Evolutionary conservation across 192 early-diverging fungal genomes (phyloP), one percentile per base, ranked within the genome.

Genomic region (Tieghemiomyces parasiticus): DNA sequence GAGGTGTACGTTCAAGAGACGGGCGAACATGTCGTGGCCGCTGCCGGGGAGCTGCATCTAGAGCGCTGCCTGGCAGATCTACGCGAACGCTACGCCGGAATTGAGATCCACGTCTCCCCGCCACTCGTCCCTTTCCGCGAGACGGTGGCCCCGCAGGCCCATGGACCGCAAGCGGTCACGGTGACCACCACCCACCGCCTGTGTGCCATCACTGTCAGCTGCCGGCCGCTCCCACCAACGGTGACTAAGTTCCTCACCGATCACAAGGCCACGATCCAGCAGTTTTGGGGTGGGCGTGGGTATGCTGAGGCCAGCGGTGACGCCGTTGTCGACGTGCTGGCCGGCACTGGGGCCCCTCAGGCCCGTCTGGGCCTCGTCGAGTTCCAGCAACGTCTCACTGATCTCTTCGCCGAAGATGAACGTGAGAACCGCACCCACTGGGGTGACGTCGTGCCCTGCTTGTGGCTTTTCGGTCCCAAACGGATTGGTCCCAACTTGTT

Each of bases 101-200:
- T 90, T 58, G 88, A 91, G 45, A 92, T 99, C 61, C 86, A 92
- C 62, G 91, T 88, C 19, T 95, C 92, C 9, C 81, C 83, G 58
- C 95, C 97, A 0, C 89, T 99, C 66, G 95, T 99, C 1, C 93
- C 95, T 34, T 99, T 93, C 74, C 82, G 93, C 50, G 97, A 99
- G 71, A 92, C 90, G 0, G 86, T 97, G 31, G 84, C 85, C 26
- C 68, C 38, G 38, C 38, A 10, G n/a, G n/a, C n/a, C n/a, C n/a
- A n/a, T n/a, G n/a, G n/a, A n/a, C n/a, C n/a, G n/a, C n/a, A 42
- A 6, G 6, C 8, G 38, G 8, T 42, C 38, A 16, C 16, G 38
- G 38, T 42, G 38, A 16, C 38, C 38, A 42, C 6, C 38, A 42
- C 8, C 38, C 38, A 42, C 38, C 38, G 6, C 8, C 38, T 71